Base-by-base conservation (phyloP, 371 early-diverging fungal species). In the Rhizopus microsporus region DNA sequence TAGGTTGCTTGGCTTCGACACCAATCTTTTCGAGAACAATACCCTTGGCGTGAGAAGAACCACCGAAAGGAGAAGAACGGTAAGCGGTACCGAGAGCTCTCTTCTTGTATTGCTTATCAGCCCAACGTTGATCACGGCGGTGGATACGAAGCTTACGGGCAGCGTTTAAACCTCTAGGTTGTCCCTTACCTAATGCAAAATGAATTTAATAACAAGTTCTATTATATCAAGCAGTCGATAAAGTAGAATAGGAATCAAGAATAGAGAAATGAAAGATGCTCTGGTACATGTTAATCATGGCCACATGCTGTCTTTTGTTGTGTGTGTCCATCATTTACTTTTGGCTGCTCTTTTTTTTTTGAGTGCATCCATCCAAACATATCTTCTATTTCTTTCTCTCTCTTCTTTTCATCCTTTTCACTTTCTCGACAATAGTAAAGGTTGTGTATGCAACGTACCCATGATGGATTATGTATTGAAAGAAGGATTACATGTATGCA, bases 1-100 rank as follows among this genome's bases (percentile, higher is more conserved):
- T 99, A 72, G 99, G 99, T 88, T 99, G 99, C 86, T 99, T 99
- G 71, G 99, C 98, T 88, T 99, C 99, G 69, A 99, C 96, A 91
- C 99, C 99, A 84, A 98, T 97, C 91, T 99, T 99, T 88, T 99
- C 99, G 54, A 99, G 86, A 59, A 99, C 99, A 75, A 99, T 99
- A 62, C 99, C 99, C 92, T 98, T 99, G 78, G 99, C 99, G 87
- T 98, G 99, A 60, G 99, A 99, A 57, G 99, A 92, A 59, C 96
- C 98, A 82, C 94, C 98, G 84, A 99, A 96, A 45, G 98, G 97
- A 67, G 93, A 92, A 72, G 89, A 94, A 81, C 94, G 93, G 93
- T 82, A 97, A 59, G 95, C 96, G 69, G 99, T 99, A 69, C 99
- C 99, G 56, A 99, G 85, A 56, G 95, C 94, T 69, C 97, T 88